These are phyloP conservation scores for Pseudopyrenochaeta lycopersici DNA, from an alignment of 2,329 filamentous ascomycete genomes.

Conservation along the genomic window DNA sequence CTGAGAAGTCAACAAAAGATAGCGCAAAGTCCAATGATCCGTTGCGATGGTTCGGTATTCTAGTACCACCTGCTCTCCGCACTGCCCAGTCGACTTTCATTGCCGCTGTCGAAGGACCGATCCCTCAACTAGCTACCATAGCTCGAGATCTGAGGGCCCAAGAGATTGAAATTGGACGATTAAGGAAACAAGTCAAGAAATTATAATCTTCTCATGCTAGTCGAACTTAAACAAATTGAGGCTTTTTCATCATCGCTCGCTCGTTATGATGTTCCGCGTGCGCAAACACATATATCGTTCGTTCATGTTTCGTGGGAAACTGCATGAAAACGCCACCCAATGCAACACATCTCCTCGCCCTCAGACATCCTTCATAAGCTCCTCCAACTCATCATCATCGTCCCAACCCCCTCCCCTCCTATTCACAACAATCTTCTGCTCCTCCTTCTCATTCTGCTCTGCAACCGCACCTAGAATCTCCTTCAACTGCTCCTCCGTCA, in stretches of 20 bases:
- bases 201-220: slow-evolving; percentile 9
- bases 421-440: slow-evolving; percentile 81
- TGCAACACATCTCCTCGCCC: slow-evolving; percentile 6
- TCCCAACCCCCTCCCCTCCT: slow-evolving; percentile 80
- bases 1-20: slow-evolving; percentile 2
- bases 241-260: neutral
- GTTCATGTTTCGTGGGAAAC: neutral
- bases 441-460: slow-evolving; percentile 72
- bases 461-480: slow-evolving; percentile 86
- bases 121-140: slow-evolving; percentile 67
- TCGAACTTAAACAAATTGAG: neutral
- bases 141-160: slow-evolving; percentile 68
- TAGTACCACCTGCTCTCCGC: slow-evolving; percentile 59
- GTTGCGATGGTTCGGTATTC: slow-evolving; percentile 64
- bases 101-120: slow-evolving; percentile 63
- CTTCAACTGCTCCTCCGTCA: slow-evolving; percentile 93
- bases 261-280: neutral
- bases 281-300: neutral
- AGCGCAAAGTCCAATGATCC: slow-evolving; percentile 58
- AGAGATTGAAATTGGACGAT: slow-evolving; percentile 73
- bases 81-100: slow-evolving; percentile 69
- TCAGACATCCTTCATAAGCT: slow-evolving; percentile 50
- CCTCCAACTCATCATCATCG: slow-evolving; percentile 80
- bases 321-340: slow-evolving; percentile 15
- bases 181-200: slow-evolving; percentile 58